Evolutionary conservation across 768 basidiomycete genomes (phyloP).

Genomic region (Psilocybe sp.): DNA sequence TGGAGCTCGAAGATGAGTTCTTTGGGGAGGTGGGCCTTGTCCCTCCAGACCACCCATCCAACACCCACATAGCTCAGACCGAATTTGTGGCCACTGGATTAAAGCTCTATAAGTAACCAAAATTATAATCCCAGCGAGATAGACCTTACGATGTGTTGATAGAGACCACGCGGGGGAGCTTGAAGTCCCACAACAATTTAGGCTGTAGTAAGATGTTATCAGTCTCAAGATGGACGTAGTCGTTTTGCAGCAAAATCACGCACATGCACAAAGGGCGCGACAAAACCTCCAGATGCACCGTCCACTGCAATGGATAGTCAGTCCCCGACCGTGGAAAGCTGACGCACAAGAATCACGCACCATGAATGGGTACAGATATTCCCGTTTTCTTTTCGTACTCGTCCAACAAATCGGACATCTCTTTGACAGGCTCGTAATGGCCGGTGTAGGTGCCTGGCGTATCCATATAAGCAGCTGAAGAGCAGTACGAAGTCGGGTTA

Average conservation of each 20-base stretch:
- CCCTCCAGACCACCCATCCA: slow-evolving; percentile 72
- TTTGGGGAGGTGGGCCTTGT: slow-evolving; percentile 61
- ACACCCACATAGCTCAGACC: slow-evolving; percentile 55
- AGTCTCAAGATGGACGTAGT: slow-evolving; percentile 21
- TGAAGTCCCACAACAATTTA: slow-evolving; percentile 61
- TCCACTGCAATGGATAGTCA: slow-evolving; percentile 39
- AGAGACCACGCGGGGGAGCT: slow-evolving; percentile 56
- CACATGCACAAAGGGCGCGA: slow-evolving; percentile 58
- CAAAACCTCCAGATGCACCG: slow-evolving; percentile 64
- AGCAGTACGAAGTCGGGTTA: slow-evolving; percentile 33
- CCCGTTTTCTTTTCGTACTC: slow-evolving; percentile 63
- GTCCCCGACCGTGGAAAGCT: slow-evolving; percentile 43
- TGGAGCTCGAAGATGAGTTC: slow-evolving; percentile 72
- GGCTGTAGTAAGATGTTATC: slow-evolving; percentile 33
- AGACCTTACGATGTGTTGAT: slow-evolving; percentile 52
- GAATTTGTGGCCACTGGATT: slow-evolving; percentile 62
- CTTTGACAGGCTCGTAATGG: slow-evolving; percentile 77
- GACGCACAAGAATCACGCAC: slow-evolving; percentile 38
- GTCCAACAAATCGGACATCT: slow-evolving; percentile 74
- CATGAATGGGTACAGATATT: slow-evolving; percentile 62
- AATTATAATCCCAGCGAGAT: slow-evolving; percentile 31
- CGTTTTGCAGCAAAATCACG: not conserved
- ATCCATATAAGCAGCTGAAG: slow-evolving; percentile 38
- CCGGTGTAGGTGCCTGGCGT: slow-evolving; percentile 58
- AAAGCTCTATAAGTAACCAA: slow-evolving; percentile 32